Percentiles rank a stretch among this genome's conserved stretches.
phyloP scores from a whole-genome alignment of 495 filamentous ascomycete genomes.

The Astrocystis sublimbata region DNA sequence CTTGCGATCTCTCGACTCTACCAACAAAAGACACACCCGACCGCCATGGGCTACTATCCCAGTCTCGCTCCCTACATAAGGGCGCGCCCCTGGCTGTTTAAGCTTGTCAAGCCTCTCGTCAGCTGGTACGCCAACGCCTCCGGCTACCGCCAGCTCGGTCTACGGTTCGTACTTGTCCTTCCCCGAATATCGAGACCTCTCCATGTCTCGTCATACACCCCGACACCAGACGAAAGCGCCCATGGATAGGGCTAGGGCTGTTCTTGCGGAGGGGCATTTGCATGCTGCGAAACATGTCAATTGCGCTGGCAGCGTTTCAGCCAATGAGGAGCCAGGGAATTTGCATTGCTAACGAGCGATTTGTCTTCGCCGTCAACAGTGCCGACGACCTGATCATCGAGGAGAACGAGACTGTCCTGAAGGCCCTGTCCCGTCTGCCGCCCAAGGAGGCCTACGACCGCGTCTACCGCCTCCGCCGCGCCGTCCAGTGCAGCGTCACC shows the following conservation, averaged over 20 bases:
- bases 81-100: slow-evolving; percentile 81
- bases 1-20: no score
- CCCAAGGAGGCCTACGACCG: slow-evolving; percentile 93
- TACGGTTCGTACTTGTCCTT: slow-evolving; percentile 62
- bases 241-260: background rate
- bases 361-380: slow-evolving; percentile 47
- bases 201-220: background rate
- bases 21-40: no score
- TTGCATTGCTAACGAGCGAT: slow-evolving; percentile 12
- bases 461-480: slow-evolving; percentile 92
- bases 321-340: background rate
- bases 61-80: slow-evolving; percentile 69
- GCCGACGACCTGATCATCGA: slow-evolving; percentile 91
- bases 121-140: slow-evolving; percentile 81
- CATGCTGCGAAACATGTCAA: background rate
- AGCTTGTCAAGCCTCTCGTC: slow-evolving; percentile 73
- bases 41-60: slow-evolving; percentile 71
- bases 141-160: slow-evolving; percentile 90
- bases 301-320: background rate
- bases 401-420: slow-evolving; percentile 80
- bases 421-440: slow-evolving; percentile 85
- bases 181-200: background rate
- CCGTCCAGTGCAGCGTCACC: slow-evolving; percentile 73
- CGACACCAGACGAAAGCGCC: background rate
- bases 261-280: background rate